Evolutionary conservation across 176 grass and related monocot genomes (phyloP).

Genomic region (Miscanthus lutarioriparius): DNA sequence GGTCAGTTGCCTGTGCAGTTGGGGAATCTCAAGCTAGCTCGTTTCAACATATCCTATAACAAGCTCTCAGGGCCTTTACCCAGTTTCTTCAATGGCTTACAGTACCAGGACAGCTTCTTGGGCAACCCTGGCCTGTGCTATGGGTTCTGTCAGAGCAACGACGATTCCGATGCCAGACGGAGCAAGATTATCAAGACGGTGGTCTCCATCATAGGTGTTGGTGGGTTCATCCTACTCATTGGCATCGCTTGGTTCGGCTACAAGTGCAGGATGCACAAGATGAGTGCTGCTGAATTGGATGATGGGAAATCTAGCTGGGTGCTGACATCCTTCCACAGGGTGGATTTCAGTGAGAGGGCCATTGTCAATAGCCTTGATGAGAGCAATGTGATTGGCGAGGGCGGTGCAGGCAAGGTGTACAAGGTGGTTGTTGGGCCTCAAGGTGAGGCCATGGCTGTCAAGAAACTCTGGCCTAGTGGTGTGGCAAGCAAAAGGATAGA

Average conservation of each 20-base stretch:
- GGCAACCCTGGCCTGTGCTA: slow-evolving; percentile 72
- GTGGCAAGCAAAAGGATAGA: background rate
- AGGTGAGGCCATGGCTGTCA: slow-evolving; percentile 56
- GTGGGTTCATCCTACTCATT: slow-evolving; percentile 15
- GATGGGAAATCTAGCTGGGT: slow-evolving; percentile 40
- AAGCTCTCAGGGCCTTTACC: slow-evolving; percentile 65
- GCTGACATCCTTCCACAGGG: slow-evolving; percentile 66
- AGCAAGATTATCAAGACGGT: background rate
- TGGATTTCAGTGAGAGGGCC: slow-evolving; percentile 57
- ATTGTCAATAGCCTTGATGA: slow-evolving; percentile 58
- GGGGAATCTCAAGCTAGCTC: slow-evolving; percentile 41
- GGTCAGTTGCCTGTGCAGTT: slow-evolving; percentile 57
- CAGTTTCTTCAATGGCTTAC: background rate
- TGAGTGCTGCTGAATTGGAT: background rate
- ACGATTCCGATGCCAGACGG: background rate
- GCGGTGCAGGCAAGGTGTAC: slow-evolving; percentile 63
- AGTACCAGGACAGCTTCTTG: slow-evolving; percentile 60
- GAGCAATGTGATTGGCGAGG: slow-evolving; percentile 56
- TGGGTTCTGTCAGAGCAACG: slow-evolving; percentile 15
- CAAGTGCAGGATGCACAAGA: slow-evolving; percentile 40
- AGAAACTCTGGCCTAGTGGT: slow-evolving; percentile 48
- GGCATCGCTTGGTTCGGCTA: slow-evolving; percentile 40
- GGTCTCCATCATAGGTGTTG: background rate
- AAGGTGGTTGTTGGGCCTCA: slow-evolving; percentile 44
- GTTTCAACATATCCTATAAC: slow-evolving; percentile 76